Conservation (phyloP, 306 rosid species). For the Inga oerstediana region DNA sequence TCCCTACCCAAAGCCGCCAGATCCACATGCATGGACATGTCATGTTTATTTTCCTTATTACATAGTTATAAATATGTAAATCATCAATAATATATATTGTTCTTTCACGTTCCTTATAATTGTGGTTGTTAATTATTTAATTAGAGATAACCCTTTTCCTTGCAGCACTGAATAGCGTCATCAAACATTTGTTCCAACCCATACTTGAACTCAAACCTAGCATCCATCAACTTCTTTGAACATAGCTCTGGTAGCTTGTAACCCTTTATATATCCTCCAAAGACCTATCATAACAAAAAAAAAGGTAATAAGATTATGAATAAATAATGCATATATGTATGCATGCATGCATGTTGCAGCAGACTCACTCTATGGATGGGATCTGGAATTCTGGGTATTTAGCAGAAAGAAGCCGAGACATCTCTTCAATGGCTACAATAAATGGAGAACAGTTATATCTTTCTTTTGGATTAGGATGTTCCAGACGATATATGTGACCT, state of each 20-base stretch:
- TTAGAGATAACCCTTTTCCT: conserved; percentile 48
- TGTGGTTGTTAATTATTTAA: not conserved
- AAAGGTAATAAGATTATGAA: not conserved
- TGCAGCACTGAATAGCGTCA: conserved; percentile 50
- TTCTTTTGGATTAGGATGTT: conserved; percentile 41
- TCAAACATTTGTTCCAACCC: conserved; percentile 41
- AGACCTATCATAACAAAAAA: conserved; percentile 14
- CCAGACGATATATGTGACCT: conserved; percentile 46
- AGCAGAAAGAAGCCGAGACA: conserved; percentile 28
- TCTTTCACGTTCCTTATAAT: not conserved
- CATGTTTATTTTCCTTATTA: not conserved
- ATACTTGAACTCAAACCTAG: conserved; percentile 46
- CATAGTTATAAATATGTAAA: not conserved
- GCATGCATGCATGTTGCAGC: not conserved
- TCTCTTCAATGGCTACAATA: conserved; percentile 12
- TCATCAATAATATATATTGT: not conserved
- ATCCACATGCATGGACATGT: not conserved
- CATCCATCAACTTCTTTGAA: conserved; percentile 52
- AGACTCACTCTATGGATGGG: conserved; percentile 52
- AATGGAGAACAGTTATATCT: conserved; percentile 51
- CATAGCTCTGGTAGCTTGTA: not conserved
- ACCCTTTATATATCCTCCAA: conserved; percentile 26
- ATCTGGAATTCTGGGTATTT: conserved; percentile 40
- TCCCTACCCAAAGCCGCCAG: too few species aligned
- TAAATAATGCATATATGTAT: too few species aligned